These are phyloP conservation scores for Bertia moriformis DNA, from an alignment of 2,329 filamentous ascomycete species.

Conservation along the genomic window DNA sequence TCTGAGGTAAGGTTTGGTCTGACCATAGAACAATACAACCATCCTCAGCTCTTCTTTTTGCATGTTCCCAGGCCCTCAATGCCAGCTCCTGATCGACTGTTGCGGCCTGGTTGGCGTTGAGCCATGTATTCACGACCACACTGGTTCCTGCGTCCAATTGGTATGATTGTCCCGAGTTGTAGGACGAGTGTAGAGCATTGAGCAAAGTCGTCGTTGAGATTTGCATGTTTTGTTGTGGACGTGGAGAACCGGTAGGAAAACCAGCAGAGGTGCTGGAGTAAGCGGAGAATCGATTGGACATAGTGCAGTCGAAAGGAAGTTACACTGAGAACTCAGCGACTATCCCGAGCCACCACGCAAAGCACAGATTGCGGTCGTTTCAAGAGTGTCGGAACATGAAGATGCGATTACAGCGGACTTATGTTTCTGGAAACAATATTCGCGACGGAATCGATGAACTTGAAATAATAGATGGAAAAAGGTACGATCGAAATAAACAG, in stretches of 20 bases:
- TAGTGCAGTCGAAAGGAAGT: too few relatives aligned
- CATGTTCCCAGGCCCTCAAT: conserved; percentile 86
- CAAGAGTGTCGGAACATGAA: too few relatives aligned
- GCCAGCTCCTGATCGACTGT: conserved; percentile 70
- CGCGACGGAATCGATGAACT: too few relatives aligned
- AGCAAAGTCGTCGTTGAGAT: conserved; percentile 86
- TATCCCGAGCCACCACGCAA: too few relatives aligned
- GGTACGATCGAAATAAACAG: too few relatives aligned
- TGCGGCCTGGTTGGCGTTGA: conserved; percentile 61
- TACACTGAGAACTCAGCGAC: not conserved
- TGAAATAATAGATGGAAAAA: too few relatives aligned
- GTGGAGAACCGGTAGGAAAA: conserved; percentile 57
- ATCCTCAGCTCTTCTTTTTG: conserved; percentile 83
- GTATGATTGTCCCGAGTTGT: conserved; percentile 70
- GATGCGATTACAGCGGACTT: too few relatives aligned
- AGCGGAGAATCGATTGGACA: not conserved
- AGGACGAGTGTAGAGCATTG: conserved; percentile 82
- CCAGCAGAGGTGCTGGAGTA: conserved; percentile 25
- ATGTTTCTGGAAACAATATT: too few relatives aligned
- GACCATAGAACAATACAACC: conserved; percentile 83
- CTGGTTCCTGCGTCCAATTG: conserved; percentile 79
- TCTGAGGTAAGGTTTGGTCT: conserved; percentile 12
- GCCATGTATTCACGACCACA: conserved; percentile 88
- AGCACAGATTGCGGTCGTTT: too few relatives aligned
- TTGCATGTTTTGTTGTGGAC: conserved; percentile 39